Evolutionary conservation across 2,329 filamentous ascomycete species (phyloP).

Genomic region (Geosmithia flava): DNA sequence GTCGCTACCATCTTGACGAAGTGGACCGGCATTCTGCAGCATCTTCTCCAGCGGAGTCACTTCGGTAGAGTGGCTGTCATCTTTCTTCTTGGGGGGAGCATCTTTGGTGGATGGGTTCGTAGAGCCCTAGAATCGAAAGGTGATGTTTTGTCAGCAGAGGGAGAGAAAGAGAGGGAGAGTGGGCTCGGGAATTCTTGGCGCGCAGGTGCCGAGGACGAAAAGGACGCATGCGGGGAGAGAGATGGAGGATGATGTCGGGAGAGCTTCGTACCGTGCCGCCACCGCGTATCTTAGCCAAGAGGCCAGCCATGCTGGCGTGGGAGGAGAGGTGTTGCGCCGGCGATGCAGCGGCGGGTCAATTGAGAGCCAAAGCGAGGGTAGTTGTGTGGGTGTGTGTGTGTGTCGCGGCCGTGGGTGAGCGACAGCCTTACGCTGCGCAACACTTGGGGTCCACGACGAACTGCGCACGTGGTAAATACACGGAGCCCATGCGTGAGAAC

Average conservation of each 20-base stretch:
- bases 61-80: slow-evolving; percentile 45
- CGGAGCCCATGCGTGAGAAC: not conserved
- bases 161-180: slow-evolving; percentile 3
- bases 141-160: slow-evolving; percentile 4
- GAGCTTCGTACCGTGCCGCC: slow-evolving; percentile 36
- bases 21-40: slow-evolving; percentile 67
- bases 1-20: slow-evolving; percentile 82
- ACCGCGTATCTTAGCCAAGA: slow-evolving; percentile 47
- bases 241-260: not conserved
- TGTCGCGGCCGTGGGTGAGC: not conserved
- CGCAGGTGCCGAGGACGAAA: not conserved
- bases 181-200: not conserved
- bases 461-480: too few species aligned
- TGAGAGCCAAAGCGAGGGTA: not conserved
- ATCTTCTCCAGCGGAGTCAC: slow-evolving; percentile 58
- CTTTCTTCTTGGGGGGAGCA: slow-evolving; percentile 42
- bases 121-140: slow-evolving; percentile 23
- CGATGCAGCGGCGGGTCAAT: not conserved
- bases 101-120: slow-evolving; percentile 29
- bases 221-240: not conserved
- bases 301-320: slow-evolving; percentile 34
- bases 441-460: too few species aligned
- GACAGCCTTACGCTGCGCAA: not conserved
- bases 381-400: not conserved
- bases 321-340: not conserved